Evolutionary conservation across 768 basidiomycete species (phyloP).

Genomic region (Pulveroboletus sp.): DNA sequence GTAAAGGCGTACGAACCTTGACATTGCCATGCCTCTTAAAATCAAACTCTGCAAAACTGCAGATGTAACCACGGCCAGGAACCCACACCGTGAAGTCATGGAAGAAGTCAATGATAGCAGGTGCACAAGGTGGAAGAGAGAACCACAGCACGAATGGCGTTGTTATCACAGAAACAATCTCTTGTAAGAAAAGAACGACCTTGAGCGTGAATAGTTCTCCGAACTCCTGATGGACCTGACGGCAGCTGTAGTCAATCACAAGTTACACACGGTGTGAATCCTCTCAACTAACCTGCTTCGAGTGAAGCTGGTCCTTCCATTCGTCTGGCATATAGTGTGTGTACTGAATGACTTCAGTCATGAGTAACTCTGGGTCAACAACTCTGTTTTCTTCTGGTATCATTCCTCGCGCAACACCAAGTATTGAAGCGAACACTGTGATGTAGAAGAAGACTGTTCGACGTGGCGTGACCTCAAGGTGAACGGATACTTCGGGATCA

Average conservation of each 20-base stretch:
- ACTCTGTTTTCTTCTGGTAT: conserved; percentile 91
- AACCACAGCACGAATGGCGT: conserved; percentile 95
- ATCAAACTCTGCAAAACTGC: conserved; percentile 97
- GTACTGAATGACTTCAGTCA: conserved; percentile 88
- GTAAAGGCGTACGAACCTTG: conserved; percentile 47
- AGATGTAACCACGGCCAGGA: conserved; percentile 93
- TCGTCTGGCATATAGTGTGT: conserved; percentile 95
- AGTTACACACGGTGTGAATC: not conserved
- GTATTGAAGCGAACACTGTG: conserved; percentile 77
- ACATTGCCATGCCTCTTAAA: conserved; percentile 93
- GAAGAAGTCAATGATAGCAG: conserved; percentile 95
- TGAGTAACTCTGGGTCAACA: conserved; percentile 89
- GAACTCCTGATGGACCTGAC: conserved; percentile 84
- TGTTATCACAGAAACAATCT: conserved; percentile 84
- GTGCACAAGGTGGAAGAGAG: conserved; percentile 85
- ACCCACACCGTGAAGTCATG: conserved; percentile 97
- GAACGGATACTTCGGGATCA: conserved; percentile 89
- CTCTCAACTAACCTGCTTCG: conserved; percentile 58
- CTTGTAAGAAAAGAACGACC: conserved; percentile 78
- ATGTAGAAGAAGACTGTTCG: conserved; percentile 93
- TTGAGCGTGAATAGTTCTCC: conserved; percentile 94
- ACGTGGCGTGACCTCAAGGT: conserved; percentile 92
- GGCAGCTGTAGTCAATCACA: not conserved
- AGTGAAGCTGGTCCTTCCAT: conserved; percentile 87
- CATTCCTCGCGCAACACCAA: conserved; percentile 92